Conservation (phyloP, 2,329 filamentous ascomycete genomes). For the Lasiodiplodia hormozganensis region DNA sequence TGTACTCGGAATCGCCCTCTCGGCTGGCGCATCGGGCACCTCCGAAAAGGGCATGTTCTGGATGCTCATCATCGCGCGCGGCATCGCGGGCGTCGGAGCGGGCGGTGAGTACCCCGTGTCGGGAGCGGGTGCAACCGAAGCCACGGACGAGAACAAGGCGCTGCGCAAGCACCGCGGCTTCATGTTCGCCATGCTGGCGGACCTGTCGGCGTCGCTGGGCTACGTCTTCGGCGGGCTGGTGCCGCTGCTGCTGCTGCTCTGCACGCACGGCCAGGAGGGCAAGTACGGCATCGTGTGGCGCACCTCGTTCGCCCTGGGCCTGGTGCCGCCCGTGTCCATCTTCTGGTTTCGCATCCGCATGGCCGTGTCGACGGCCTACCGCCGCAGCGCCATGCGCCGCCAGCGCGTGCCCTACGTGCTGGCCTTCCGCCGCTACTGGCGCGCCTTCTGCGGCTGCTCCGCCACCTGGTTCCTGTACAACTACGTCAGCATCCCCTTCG, state of each 20-base stretch:
- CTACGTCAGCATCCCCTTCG: conserved; percentile 63
- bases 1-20: conserved; percentile 42
- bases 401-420: conserved; percentile 56
- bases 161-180: conserved; percentile 59
- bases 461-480: conserved; percentile 62
- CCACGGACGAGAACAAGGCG: conserved; percentile 57
- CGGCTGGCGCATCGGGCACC: conserved; percentile 38
- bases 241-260: conserved; percentile 59
- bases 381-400: conserved; percentile 52
- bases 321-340: conserved; percentile 58
- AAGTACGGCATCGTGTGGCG: conserved; percentile 57
- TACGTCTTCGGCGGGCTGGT: conserved; percentile 60
- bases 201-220: conserved; percentile 59
- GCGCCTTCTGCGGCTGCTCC: conserved; percentile 57
- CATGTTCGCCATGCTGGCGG: conserved; percentile 63
- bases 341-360: conserved; percentile 63
- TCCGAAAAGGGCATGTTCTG: conserved; percentile 46
- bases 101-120: conserved; percentile 62
- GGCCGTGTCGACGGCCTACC: conserved; percentile 58
- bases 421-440: conserved; percentile 57
- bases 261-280: conserved; percentile 53
- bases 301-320: conserved; percentile 58
- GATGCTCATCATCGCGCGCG: conserved; percentile 54
- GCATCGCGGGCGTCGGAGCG: conserved; percentile 54
- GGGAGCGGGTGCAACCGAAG: conserved; percentile 58